These are phyloP conservation scores for Schoenoplectus triqueter DNA, from an alignment of 202 grass and related monocot species.

Conservation along the genomic window DNA sequence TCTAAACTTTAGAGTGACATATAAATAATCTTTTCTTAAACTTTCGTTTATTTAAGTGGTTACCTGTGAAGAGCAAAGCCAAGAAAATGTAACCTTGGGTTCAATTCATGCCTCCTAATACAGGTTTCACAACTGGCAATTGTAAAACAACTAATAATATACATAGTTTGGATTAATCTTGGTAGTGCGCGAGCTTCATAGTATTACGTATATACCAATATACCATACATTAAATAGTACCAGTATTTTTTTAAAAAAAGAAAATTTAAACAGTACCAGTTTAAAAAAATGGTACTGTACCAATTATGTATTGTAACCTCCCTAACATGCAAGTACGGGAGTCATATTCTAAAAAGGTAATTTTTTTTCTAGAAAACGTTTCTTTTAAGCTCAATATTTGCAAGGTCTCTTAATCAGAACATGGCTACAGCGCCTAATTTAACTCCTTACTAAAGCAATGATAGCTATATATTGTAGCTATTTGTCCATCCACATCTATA, in stretches of 20 bases:
- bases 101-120: background rate
- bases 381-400: background rate
- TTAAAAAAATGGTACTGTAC: background rate
- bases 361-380: conserved; percentile 7
- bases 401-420: conserved; percentile 20
- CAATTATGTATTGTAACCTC: background rate
- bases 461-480: background rate
- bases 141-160: background rate
- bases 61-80: background rate
- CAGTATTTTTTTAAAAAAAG: no score
- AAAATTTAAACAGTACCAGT: no score
- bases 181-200: background rate
- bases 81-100: background rate
- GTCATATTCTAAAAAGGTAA: background rate
- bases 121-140: background rate
- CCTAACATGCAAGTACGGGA: background rate
- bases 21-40: no score
- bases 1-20: no score
- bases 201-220: background rate
- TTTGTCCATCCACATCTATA: conserved; percentile 4
- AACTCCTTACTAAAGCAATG: background rate
- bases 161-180: background rate
- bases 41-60: background rate
- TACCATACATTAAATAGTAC: background rate
- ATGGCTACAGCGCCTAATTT: conserved; percentile 3